Evolutionary conservation across 495 filamentous ascomycete genomes (phyloP).

Genomic region (Margaritispora aquatica): DNA sequence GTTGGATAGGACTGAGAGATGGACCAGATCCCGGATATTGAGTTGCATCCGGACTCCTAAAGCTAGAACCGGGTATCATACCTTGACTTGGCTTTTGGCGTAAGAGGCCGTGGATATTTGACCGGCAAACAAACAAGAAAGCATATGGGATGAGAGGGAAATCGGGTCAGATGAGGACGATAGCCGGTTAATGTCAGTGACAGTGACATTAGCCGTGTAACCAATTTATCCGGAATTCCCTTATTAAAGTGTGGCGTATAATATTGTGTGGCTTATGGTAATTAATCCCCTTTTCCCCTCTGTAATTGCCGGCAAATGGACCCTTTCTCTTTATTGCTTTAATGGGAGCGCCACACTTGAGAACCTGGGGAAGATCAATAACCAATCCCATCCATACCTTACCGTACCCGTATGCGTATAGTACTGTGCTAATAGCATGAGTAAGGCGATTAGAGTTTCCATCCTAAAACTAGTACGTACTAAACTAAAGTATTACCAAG

Average conservation of each 20-base stretch:
- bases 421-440: too few relatives aligned
- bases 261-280: too few relatives aligned
- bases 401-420: too few relatives aligned
- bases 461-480: too few relatives aligned
- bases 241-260: too few relatives aligned
- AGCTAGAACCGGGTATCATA: conserved; percentile 3
- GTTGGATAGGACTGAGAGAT: background rate
- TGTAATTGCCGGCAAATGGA: background rate
- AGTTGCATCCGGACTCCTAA: background rate
- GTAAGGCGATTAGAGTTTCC: too few relatives aligned
- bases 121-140: background rate
- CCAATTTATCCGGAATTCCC: background rate
- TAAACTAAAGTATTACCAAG: too few relatives aligned
- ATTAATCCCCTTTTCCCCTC: too few relatives aligned
- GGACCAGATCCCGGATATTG: conserved; percentile 1
- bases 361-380: background rate
- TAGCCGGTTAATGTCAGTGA: background rate
- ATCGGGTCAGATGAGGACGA: background rate
- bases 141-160: too few relatives aligned
- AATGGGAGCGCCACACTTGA: background rate
- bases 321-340: background rate
- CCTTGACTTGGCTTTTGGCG: background rate
- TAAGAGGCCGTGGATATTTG: background rate
- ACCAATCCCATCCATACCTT: too few relatives aligned
- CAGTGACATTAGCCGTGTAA: too few relatives aligned